phyloP scores from a whole-genome alignment of 768 basidiomycete species.

The Phylloporus arenicola region DNA sequence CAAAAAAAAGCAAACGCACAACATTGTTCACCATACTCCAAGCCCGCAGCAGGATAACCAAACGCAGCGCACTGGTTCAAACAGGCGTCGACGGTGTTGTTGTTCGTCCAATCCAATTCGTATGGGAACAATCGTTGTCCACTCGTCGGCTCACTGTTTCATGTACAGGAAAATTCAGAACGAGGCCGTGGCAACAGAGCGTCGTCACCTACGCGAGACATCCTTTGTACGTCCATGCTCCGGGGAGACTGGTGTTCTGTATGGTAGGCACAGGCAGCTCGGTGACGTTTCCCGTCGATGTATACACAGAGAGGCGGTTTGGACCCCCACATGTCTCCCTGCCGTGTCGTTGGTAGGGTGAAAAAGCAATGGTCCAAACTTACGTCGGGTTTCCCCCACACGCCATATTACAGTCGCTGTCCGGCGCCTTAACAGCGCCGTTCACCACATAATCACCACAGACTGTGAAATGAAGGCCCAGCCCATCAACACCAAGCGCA shows the following conservation, averaged over 20 bases:
- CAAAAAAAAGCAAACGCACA: slow-evolving; percentile 43
- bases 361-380: slow-evolving; percentile 17
- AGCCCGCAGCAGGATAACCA: slow-evolving; percentile 66
- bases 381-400: slow-evolving; percentile 70
- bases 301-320: slow-evolving; percentile 67
- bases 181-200: not conserved
- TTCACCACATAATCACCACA: slow-evolving; percentile 65
- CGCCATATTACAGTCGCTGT: slow-evolving; percentile 61
- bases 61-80: slow-evolving; percentile 63
- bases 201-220: slow-evolving; percentile 51
- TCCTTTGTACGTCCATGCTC: slow-evolving; percentile 58
- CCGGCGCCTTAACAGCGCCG: slow-evolving; percentile 48
- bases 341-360: slow-evolving; percentile 6
- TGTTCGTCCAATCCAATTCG: slow-evolving; percentile 51
- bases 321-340: slow-evolving; percentile 72
- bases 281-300: slow-evolving; percentile 44
- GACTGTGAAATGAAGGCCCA: slow-evolving; percentile 34
- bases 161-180: not conserved
- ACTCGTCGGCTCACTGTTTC: slow-evolving; percentile 42
- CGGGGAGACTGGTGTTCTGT: slow-evolving; percentile 54
- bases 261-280: slow-evolving; percentile 55
- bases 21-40: slow-evolving; percentile 69
- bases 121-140: slow-evolving; percentile 52
- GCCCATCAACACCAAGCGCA: not conserved
- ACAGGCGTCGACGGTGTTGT: slow-evolving; percentile 62